Evolutionary conservation across 805 yeast species (phyloP).

Genomic region (Hanseniaspora nectarophila): DNA sequence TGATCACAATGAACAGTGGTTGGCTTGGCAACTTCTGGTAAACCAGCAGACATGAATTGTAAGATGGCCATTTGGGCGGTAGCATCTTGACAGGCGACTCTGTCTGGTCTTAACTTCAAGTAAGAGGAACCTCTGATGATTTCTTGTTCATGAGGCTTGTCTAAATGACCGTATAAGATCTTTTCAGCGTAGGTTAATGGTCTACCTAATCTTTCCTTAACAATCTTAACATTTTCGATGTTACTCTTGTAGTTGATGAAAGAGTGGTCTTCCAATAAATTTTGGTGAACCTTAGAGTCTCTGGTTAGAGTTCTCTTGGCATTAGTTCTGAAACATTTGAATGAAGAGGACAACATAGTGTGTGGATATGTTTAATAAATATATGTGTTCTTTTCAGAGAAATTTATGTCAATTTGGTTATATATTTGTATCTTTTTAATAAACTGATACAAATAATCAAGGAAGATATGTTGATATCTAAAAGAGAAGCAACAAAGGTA

Average conservation of each 20-base stretch:
- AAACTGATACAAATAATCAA: too few relatives aligned
- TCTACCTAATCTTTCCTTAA: constrained; percentile 65
- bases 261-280: constrained; percentile 68
- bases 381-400: constrained; percentile 1
- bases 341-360: constrained; percentile 27
- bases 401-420: not conserved
- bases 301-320: constrained; percentile 33
- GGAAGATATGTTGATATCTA: not conserved
- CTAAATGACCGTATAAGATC: constrained; percentile 87
- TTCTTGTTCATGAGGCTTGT: constrained; percentile 79
- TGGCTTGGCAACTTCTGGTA: constrained; percentile 85
- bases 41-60: constrained; percentile 92
- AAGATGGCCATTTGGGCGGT: constrained; percentile 96
- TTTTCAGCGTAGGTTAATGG: constrained; percentile 95
- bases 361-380: not conserved
- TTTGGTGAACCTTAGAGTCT: constrained; percentile 70
- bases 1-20: constrained; percentile 97
- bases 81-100: constrained; percentile 98
- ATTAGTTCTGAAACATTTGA: constrained; percentile 33
- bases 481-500: not conserved
- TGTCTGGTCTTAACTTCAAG: constrained; percentile 88
- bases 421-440: too few relatives aligned
- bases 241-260: constrained; percentile 87
- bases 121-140: constrained; percentile 80
- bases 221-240: constrained; percentile 76